Conservation (phyloP, 768 basidiomycete genomes). For the Mrakia hoshinonis region DNA sequence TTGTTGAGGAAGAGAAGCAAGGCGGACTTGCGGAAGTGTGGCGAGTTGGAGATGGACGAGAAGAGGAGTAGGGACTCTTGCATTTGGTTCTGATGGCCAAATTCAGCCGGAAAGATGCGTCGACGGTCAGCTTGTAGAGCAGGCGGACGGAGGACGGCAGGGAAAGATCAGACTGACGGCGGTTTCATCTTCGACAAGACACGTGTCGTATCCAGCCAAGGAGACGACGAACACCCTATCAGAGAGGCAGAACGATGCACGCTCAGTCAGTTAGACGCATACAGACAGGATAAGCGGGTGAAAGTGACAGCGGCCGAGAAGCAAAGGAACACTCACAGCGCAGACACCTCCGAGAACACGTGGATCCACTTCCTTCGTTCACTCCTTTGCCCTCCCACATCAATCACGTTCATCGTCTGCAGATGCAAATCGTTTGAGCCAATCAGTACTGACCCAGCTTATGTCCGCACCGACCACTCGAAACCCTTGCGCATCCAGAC, state of each 20-base stretch:
- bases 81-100: not conserved
- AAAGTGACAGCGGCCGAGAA: too few species aligned
- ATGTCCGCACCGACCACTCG: not conserved
- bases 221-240: not conserved
- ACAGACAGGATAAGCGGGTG: too few species aligned
- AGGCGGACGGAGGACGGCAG: not conserved
- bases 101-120: not conserved
- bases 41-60: not conserved
- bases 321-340: not conserved
- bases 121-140: not conserved
- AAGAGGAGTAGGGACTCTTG: slow-evolving; percentile 4
- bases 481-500: not conserved
- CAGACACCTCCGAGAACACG: not conserved
- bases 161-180: not conserved
- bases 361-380: slow-evolving; percentile 7
- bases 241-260: not conserved
- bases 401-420: not conserved
- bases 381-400: not conserved
- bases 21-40: not conserved
- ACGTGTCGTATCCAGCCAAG: not conserved
- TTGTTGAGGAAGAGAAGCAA: not conserved
- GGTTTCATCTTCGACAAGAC: not conserved
- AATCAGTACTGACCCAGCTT: not conserved
- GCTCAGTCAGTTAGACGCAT: not conserved
- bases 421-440: not conserved